A percentile compares a stretch with the other conserved stretches of the same genome.
These are phyloP conservation scores for Trichophyton schoenleinii DNA, from an alignment of 2,329 filamentous ascomycete species.

Conservation along the genomic window DNA sequence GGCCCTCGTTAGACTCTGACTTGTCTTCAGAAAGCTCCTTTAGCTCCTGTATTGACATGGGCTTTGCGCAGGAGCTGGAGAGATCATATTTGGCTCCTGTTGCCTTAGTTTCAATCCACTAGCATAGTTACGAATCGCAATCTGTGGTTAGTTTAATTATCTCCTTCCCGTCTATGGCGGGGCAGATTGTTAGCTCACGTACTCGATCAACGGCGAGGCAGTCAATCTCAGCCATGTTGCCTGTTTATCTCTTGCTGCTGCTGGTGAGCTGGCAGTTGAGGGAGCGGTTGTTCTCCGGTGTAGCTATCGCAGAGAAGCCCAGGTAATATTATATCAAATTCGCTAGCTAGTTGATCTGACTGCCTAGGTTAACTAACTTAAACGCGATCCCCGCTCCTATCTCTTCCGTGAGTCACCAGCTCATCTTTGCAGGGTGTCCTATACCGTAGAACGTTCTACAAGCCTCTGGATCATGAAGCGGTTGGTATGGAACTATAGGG, in stretches of 20 bases:
- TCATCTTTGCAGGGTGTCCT: not conserved
- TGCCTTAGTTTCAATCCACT: conserved; percentile 47
- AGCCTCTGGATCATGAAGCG: no score
- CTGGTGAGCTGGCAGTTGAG: not conserved
- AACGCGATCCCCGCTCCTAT: not conserved
- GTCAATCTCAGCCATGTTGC: conserved; percentile 5
- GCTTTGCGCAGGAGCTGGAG: conserved; percentile 46
- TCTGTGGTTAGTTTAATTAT: not conserved
- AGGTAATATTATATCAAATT: not conserved
- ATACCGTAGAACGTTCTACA: not conserved
- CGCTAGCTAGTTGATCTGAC: not conserved
- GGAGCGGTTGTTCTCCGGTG: not conserved
- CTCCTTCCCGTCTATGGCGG: not conserved
- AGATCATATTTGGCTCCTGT: conserved; percentile 43
- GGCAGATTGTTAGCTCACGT: not conserved
- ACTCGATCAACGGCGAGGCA: conserved; percentile 1
- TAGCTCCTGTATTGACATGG: conserved; percentile 43
- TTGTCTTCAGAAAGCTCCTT: conserved; percentile 43
- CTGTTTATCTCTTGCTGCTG: not conserved
- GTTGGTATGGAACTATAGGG: no score
- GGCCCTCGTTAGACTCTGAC: conserved; percentile 15
- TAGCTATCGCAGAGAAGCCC: no score
- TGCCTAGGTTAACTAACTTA: not conserved
- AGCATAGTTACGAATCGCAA: not conserved
- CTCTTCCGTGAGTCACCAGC: not conserved